Evolutionary conservation across 2,329 filamentous ascomycete genomes (phyloP), one percentile per base, ranked within the genome.

Genomic region (Calonectria crousiana): DNA sequence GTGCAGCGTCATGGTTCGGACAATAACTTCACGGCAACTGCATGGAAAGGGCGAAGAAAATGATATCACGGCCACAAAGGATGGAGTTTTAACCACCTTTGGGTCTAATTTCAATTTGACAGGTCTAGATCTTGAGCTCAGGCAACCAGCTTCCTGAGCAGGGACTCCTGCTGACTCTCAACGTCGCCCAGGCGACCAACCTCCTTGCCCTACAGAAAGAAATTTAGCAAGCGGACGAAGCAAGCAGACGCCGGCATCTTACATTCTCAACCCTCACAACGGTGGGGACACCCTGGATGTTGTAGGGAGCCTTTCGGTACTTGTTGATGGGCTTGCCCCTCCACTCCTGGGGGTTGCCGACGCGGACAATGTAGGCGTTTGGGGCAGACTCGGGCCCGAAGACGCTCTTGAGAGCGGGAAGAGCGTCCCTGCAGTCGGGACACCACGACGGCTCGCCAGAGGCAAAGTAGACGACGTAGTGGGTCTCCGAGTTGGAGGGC

Each of bases 391-490:
- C 74, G 2, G 67, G 49, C 0, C 77, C 79, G 47, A 82, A 82
- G 4, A 82, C 81, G 1, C 47, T 74, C 0, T 78, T 72, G 2
- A 82, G 51, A 4, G 78, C 79, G 4, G 81, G 79, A 6, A 82
- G 44, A 0, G 81, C 81, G 58, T 81, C 73, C 13, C 76, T 75
- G 20, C 79, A 82, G 62, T 82, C 81, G 0, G 81, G 81, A 28
- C 81, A 82, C 81, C 81, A 82, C 0, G 81, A 81, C 6, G 81
- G 81, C 26, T 82, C 76, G 14, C 81, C 81, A 0, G 81, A 82
- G 3, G 80, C 81, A 38, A 82, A 82, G 72, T 82, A 82, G 34
- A 81, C 80, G 74, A 82, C 79, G 38, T 82, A 82, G 72, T 82
- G 81, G 51, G 74, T 75, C 72, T 79, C 78, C 51, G 67, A 53